Conservation (phyloP, 1,284 basidiomycete genomes). For the Trametes polyzona region DNA sequence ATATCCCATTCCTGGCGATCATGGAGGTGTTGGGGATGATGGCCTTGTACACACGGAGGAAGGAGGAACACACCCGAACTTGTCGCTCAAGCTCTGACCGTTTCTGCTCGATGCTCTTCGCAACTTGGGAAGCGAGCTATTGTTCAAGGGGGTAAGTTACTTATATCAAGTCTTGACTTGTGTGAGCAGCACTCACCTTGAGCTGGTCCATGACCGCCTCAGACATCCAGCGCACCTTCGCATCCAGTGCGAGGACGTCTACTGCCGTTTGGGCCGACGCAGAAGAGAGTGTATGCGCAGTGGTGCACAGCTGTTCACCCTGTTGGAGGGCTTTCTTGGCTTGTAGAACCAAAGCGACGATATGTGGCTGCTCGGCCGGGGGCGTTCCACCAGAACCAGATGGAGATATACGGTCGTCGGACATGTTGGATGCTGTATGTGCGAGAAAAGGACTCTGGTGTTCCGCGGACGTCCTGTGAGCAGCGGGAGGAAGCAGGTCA, state of each 20-base stretch:
- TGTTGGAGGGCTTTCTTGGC: constrained; percentile 80
- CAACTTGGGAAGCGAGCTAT: constrained; percentile 71
- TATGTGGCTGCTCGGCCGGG: constrained; percentile 40
- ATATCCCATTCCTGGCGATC: constrained; percentile 68
- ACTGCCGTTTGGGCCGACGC: constrained; percentile 64
- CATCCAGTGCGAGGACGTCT: constrained; percentile 75
- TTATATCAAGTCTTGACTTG: background rate
- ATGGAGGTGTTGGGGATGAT: background rate
- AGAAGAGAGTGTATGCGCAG: constrained; percentile 61
- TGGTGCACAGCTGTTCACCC: constrained; percentile 71
- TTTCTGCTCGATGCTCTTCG: constrained; percentile 73
- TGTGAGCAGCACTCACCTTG: constrained; percentile 57
- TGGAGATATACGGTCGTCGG: background rate
- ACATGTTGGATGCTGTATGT: too few relatives aligned
- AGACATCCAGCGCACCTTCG: constrained; percentile 75
- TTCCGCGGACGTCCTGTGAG: too few relatives aligned
- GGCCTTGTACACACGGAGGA: background rate
- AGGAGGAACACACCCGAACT: constrained; percentile 54
- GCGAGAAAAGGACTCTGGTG: too few relatives aligned
- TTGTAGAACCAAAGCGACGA: constrained; percentile 74
- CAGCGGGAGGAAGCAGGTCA: too few relatives aligned
- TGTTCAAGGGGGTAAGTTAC: background rate
- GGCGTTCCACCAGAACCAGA: constrained; percentile 5
- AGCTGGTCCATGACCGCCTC: constrained; percentile 76
- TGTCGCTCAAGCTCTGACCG: constrained; percentile 59